Base-by-base conservation (phyloP, 2,329 filamentous ascomycete species). In the Hymenoscyphus fraxineus region DNA sequence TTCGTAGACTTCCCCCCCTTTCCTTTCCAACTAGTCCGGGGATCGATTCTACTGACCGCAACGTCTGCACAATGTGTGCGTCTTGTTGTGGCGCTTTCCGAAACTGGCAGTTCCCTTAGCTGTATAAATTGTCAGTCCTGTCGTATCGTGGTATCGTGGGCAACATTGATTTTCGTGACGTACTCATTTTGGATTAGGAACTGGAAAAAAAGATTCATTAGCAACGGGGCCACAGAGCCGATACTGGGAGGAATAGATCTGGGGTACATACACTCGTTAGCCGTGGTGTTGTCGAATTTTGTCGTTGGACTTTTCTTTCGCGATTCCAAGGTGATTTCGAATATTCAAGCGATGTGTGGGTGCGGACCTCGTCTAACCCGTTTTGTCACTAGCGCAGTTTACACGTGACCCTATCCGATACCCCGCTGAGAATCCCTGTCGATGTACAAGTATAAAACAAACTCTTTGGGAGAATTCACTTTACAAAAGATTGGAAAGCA, bases 61-160 rank as follows among this genome's bases (percentile, higher is more conserved):
- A 61, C 74, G 73, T 72, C 74, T 71, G 72, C 74, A 76, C 71
- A 76, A 64, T 58, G 73, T 75, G 71, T 76, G 74, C 66, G 73
- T 71, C 71, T 76, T 76, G 69, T 76, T 76, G 66, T 76, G 73
- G 63, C 74, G 69, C 65, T 73, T 73, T 60, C 74, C 74, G 66
- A 76, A 76, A 40, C 65, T 69, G 63, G 67, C 66, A 56, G 74
- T 76, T 63, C 74, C 74, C 70, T 76, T 76, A 58, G 74, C 73
- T 75, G 63, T 68, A 19, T 59, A 62, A 57, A 40, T 64, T 65
- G 63, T 71, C 59, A 73, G 72, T 69, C 12, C 32, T 55, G 39
- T 65, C 39, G 58, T 58, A 58, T 65, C 47, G 58, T 7, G 40
- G 51, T 62, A 57, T 65, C 44, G 57, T 16, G 39, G 58, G 51